Evolutionary conservation across 176 grass and related monocot genomes (phyloP).

Genomic region (Avena insularis): DNA sequence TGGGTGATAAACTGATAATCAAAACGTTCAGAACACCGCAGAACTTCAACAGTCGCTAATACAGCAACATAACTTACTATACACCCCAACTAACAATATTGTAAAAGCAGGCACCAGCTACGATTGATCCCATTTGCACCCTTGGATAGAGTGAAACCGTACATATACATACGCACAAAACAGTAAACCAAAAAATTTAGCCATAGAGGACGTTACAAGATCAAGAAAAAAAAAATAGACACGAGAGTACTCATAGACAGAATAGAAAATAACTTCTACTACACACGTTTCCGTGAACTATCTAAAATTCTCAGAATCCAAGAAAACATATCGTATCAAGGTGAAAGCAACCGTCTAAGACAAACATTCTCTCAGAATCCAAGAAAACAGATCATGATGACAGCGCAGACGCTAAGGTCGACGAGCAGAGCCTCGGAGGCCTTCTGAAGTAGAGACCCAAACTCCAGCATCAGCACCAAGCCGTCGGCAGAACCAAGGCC

Average conservation of each 20-base stretch:
- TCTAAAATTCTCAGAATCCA: slow-evolving; percentile 2
- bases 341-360: not conserved
- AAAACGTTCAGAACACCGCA: no score
- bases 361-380: slow-evolving; percentile 48
- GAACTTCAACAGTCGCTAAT: not conserved
- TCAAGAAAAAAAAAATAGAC: not conserved
- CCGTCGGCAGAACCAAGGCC: slow-evolving; percentile 48
- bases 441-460: slow-evolving; percentile 64
- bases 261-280: not conserved
- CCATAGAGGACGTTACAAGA: slow-evolving; percentile 5
- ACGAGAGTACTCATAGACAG: not conserved
- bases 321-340: not conserved
- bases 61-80: not conserved
- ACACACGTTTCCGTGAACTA: not conserved
- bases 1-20: not conserved
- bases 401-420: slow-evolving; percentile 75
- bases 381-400: slow-evolving; percentile 79
- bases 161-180: not conserved
- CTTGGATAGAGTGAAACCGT: not conserved
- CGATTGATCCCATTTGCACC: not conserved
- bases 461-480: slow-evolving; percentile 61
- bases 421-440: slow-evolving; percentile 59
- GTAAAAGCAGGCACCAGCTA: not conserved
- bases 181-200: slow-evolving; percentile 3
- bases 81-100: not conserved